Evolutionary conservation across 768 basidiomycete species (phyloP), one percentile per base, ranked within the genome.

Genomic region (Suillus subluteus): DNA sequence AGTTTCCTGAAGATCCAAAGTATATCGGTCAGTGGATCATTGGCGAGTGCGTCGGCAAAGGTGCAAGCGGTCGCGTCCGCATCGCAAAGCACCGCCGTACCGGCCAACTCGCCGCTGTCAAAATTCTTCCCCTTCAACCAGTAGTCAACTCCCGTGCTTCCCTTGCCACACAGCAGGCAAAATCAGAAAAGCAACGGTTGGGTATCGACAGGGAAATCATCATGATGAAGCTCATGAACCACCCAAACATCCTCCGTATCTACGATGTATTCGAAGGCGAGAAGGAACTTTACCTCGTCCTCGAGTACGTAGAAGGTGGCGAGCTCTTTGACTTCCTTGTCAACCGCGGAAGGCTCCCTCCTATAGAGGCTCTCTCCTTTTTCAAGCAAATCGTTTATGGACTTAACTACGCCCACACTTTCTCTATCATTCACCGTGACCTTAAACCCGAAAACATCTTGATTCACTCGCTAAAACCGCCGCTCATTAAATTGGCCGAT

Each of bases 141-240:
- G 81, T 94, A 41, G 83, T 91, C 71, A 87, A 84, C 74, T 92
- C 92, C 44, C 87, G 93, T 56, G 84, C 84, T 23, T 90, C 91
- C 65, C 76, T 89, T 68, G 85, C 85, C 7, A 87, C 88, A 46
- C 86, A 87, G 70, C 84, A 86, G 68, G 89, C 86, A 4, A 92
- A 91, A 79, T 85, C 86, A 3, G 91, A 95, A 68, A 94, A 94
- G 76, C 88, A 90, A 68, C 87, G 91, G 66, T 86, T 96, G 58
- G 91, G 93, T 4, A 91, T 98, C 67, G 95, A 98, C 76, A 83
- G 94, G 69, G 96, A 99, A 78, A 97, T 99, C 67, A 94, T 93
- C 65, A 96, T 98, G 90, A 97, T 99, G 96, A 99, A 98, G 78
- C 91, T 98, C 72, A 96, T 99, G 90, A 94, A 96, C 73, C 96